phyloP scores from a whole-genome alignment of 2,329 filamentous ascomycete genomes.

The Elsinoe arachidis region DNA sequence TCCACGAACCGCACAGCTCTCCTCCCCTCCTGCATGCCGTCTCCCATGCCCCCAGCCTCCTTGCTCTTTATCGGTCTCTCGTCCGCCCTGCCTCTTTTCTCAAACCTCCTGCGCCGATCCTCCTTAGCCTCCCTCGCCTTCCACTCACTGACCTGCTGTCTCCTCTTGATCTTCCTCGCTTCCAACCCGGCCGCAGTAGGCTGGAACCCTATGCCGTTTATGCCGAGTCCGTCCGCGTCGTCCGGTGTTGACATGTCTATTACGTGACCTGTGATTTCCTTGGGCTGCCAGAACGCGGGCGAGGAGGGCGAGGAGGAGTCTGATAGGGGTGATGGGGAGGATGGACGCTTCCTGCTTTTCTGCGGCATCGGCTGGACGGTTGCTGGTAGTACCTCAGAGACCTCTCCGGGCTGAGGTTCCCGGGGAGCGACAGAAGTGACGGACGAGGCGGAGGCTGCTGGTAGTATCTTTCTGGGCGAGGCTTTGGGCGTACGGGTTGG shows the following conservation, averaged over 20 bases:
- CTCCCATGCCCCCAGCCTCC: constrained; percentile 16
- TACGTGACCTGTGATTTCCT: constrained; percentile 53
- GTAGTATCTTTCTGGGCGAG: not conserved
- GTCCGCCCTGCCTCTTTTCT: constrained; percentile 28
- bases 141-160: constrained; percentile 53
- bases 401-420: no score
- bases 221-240: constrained; percentile 53
- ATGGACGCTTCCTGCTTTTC: not conserved
- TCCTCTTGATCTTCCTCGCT: constrained; percentile 46
- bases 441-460: not conserved
- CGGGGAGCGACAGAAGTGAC: not conserved
- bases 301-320: constrained; percentile 23
- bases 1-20: constrained; percentile 23
- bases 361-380: not conserved
- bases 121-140: constrained; percentile 50
- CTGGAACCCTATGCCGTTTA: constrained; percentile 56
- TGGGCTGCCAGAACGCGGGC: constrained; percentile 45
- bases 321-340: not conserved
- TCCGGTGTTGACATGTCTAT: constrained; percentile 42
- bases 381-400: not conserved
- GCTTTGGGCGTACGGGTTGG: not conserved
- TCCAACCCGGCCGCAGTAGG: constrained; percentile 53
- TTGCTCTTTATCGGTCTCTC: constrained; percentile 7
- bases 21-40: constrained; percentile 12
- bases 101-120: constrained; percentile 48